These are phyloP conservation scores for Fusarium miscanthi DNA, from an alignment of 2,329 filamentous ascomycete species.

Conservation along the genomic window DNA sequence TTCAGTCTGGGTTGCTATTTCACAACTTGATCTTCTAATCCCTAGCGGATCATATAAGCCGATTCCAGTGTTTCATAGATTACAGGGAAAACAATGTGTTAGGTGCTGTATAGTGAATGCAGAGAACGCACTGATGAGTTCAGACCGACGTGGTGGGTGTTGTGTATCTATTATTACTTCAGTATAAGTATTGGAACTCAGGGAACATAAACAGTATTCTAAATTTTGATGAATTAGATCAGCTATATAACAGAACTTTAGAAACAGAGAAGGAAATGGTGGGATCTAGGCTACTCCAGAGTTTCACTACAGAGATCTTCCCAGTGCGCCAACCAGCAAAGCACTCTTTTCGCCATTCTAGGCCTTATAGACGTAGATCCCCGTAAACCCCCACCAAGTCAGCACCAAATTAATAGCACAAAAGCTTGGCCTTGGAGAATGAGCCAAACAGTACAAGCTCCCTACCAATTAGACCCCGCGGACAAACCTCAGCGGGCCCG, in stretches of 20 bases:
- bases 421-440: not conserved
- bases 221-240: too few relatives aligned
- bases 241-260: too few relatives aligned
- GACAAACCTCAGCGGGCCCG: not conserved
- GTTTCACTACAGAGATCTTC: too few relatives aligned
- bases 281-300: too few relatives aligned
- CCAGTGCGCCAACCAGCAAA: too few relatives aligned
- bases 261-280: too few relatives aligned
- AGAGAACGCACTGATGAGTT: accelerated
- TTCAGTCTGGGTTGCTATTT: not conserved
- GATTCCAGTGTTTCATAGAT: too few relatives aligned
- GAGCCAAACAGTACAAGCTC: accelerated
- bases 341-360: not conserved
- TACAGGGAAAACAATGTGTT: not conserved
- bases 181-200: not conserved
- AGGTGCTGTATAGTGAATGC: not conserved
- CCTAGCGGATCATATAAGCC: too few relatives aligned
- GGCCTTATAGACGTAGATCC: not conserved
- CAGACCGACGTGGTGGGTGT: accelerated
- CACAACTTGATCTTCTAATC: too few relatives aligned
- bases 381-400: not conserved
- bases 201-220: not conserved
- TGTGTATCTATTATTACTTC: not conserved
- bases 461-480: accelerated
- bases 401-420: not conserved